These are phyloP conservation scores for Yamadazyma endophytica DNA, from an alignment of 805 yeast species.

Conservation along the genomic window DNA sequence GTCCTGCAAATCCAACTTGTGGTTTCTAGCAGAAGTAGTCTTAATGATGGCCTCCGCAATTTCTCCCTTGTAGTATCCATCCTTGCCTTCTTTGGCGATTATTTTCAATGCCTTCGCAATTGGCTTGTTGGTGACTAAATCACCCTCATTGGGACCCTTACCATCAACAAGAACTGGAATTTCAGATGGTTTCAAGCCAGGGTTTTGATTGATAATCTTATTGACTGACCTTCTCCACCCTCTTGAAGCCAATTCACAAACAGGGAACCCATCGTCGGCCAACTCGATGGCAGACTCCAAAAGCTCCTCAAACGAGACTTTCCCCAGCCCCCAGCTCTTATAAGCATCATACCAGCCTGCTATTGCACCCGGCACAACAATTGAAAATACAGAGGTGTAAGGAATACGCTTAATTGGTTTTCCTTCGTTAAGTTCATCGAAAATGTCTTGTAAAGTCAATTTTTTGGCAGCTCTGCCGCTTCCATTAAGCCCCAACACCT, in stretches of 20 bases:
- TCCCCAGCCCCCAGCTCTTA: conserved; percentile 70
- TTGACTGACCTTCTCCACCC: conserved; percentile 42
- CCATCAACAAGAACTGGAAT: conserved; percentile 34
- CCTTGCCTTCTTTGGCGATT: conserved; percentile 55
- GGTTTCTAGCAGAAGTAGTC: conserved; percentile 50
- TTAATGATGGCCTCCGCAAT: conserved; percentile 62
- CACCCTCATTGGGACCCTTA: conserved; percentile 51
- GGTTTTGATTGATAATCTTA: conserved; percentile 35
- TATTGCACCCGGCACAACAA: conserved; percentile 75
- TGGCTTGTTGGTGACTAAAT: conserved; percentile 46
- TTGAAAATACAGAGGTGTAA: conserved; percentile 49
- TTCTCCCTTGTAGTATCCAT: conserved; percentile 68
- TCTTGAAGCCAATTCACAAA: conserved; percentile 53
- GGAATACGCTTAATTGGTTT: conserved; percentile 49
- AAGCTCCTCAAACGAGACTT: conserved; percentile 53
- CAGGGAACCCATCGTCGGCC: conserved; percentile 65
- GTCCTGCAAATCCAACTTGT: conserved; percentile 54
- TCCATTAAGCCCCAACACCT: conserved; percentile 68
- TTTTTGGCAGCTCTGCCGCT: conserved; percentile 64
- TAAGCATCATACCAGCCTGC: conserved; percentile 76
- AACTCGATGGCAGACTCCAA: conserved; percentile 63
- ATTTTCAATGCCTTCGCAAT: conserved; percentile 50
- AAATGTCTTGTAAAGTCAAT: conserved; percentile 45
- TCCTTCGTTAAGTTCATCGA: conserved; percentile 33
- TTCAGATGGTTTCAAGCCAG: conserved; percentile 20